Base-by-base conservation (phyloP, 2,329 filamentous ascomycete genomes). In the Sclerotiophoma versabilis region DNA sequence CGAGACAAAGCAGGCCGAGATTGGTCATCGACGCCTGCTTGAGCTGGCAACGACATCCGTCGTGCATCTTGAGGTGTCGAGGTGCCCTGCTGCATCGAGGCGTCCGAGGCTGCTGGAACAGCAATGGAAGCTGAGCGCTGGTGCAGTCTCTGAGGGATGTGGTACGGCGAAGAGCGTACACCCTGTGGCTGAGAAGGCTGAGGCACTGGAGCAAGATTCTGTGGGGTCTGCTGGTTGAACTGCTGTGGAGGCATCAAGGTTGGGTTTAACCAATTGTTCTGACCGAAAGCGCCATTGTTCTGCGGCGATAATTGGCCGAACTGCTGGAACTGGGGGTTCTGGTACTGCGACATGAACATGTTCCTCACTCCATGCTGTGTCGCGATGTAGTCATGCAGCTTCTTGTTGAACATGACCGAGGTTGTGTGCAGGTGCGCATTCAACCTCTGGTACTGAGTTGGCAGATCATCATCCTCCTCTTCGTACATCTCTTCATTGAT, bases 401-500 rank as follows among this genome's bases (percentile, higher is more conserved):
- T 80, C 23, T 82, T 79, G 68, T 88, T 88, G 71, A 89, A 83
- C 56, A 86, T 83, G 22, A 80, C 73, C 1, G 84, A 86, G 14
- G 78, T 79, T 2, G 84, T 87, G 61, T 86, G 82, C 54, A 90
- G 77, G 63, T 87, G 83, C 3, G 84, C 81, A 12, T 84, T 85
- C 26, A 91, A 77, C 12, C 85, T 79, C 53, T 86, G 82, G 68
- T 87, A 90, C 48, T 86, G 85, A 56, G 85, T 82, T 1, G 88
- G 87, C 20, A 91, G 72, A 51, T 93, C 90, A 63, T 96, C 91
- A 47, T 96, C 92, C 69, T 96, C 91, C 74, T 96, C 93, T 69
- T 96, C 92, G 71, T 97, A 97, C 91, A 96, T 96, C 73, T 96
- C 92, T 73, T 96, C 93, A 59, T 91, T 92, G 63, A 90, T 80